A percentile compares a stretch with the other conserved stretches of the same genome.
phyloP scores from a whole-genome alignment of 2,329 filamentous ascomycete species.

The Thelonectria rubi region DNA sequence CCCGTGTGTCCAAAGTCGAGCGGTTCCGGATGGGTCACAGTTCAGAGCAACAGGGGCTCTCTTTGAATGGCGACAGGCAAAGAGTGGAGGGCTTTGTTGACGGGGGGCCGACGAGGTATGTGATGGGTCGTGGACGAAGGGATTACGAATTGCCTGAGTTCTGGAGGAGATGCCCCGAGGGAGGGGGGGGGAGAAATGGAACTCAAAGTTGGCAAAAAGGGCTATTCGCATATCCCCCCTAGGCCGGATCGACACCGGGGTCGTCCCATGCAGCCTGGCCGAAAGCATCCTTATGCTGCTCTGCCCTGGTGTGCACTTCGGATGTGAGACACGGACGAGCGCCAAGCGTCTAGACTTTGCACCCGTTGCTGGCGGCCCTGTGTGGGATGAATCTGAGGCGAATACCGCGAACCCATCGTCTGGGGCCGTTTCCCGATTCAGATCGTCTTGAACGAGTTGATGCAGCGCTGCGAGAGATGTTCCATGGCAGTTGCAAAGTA shows the following conservation, averaged over 20 bases:
- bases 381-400: not conserved
- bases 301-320: not conserved
- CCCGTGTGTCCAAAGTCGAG: too few relatives aligned
- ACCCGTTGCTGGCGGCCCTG: not conserved
- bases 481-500: not conserved
- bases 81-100: too few relatives aligned
- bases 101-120: not conserved
- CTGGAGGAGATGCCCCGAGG: not conserved
- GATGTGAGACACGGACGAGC: slow-evolving; percentile 9
- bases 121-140: not conserved
- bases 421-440: not conserved
- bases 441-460: not conserved
- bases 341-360: not conserved
- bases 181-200: too few relatives aligned
- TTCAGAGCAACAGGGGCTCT: not conserved
- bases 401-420: not conserved
- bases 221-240: not conserved
- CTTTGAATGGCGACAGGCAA: too few relatives aligned
- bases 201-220: not conserved
- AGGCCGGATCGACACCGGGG: not conserved
- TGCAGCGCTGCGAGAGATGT: not conserved
- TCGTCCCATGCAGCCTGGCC: not conserved
- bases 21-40: not conserved
- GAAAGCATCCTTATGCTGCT: too few relatives aligned
- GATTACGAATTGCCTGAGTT: not conserved